These are phyloP conservation scores for Neckera pumila DNA, from an alignment of 225 moss, liverwort and hornwort species.

Conservation along the genomic window DNA sequence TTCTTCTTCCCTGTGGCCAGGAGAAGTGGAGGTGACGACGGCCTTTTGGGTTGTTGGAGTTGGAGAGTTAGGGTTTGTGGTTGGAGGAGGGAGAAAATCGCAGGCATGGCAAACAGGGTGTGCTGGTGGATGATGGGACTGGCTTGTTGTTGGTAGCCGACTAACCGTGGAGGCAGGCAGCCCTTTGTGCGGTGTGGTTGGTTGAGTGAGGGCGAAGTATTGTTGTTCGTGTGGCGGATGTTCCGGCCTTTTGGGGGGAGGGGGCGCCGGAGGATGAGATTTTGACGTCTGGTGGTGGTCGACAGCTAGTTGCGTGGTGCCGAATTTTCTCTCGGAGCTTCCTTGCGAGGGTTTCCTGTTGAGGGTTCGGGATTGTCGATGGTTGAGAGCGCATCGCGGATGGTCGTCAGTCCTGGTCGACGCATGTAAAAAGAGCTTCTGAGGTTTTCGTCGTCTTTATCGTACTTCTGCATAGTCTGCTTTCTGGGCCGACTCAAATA, in stretches of 20 bases:
- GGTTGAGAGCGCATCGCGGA: not conserved
- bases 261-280: not conserved
- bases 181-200: not conserved
- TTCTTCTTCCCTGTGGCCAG: not conserved
- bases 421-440: not conserved
- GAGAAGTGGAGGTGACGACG: not conserved
- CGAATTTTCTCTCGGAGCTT: not conserved
- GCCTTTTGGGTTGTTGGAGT: not conserved
- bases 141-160: not conserved
- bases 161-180: not conserved
- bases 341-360: not conserved
- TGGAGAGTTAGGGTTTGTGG: conserved; percentile 24
- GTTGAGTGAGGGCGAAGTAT: not conserved
- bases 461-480: not conserved
- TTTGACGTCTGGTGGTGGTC: not conserved
- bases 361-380: not conserved
- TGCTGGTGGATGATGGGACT: not conserved
- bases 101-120: conserved; percentile 6
- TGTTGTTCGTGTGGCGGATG: not conserved
- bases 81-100: not conserved
- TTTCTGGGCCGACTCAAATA: not conserved
- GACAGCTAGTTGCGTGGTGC: not conserved
- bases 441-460: not conserved
- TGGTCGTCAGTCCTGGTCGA: not conserved
- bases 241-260: not conserved